A percentile compares a stretch with the other conserved stretches of the same genome.
phyloP scores from a whole-genome alignment of 495 filamentous ascomycete species.

The Aspergillus wentii region DNA sequence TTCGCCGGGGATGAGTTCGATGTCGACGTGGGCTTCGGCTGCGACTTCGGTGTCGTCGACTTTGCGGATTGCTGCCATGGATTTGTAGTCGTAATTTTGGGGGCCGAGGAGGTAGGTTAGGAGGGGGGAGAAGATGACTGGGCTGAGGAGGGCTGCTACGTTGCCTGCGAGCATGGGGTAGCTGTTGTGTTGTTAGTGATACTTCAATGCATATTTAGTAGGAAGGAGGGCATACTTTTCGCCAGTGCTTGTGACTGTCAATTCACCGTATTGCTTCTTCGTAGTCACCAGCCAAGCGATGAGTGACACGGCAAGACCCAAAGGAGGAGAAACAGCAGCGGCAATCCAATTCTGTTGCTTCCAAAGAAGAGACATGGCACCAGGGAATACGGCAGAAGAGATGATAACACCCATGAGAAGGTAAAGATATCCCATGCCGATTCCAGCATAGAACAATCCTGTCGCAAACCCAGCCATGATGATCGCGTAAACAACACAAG shows the following conservation, averaged over 20 bases:
- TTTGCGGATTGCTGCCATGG: conserved; percentile 77
- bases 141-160: conserved; percentile 73
- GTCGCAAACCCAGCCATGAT: conserved; percentile 83
- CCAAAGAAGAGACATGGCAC: conserved; percentile 78
- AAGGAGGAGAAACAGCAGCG: conserved; percentile 66
- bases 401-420: conserved; percentile 92
- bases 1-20: conserved; percentile 63
- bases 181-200: conserved; percentile 16
- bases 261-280: conserved; percentile 65
- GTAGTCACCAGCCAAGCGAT: conserved; percentile 91
- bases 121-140: conserved; percentile 71
- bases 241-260: conserved; percentile 73
- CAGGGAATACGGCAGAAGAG: conserved; percentile 78
- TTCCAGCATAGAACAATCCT: conserved; percentile 66
- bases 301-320: conserved; percentile 72
- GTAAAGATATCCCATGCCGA: conserved; percentile 74
- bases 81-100: conserved; percentile 86
- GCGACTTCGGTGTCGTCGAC: conserved; percentile 80
- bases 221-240: conserved; percentile 49
- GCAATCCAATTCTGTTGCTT: conserved; percentile 76
- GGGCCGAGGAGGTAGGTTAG: conserved; percentile 69
- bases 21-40: conserved; percentile 61
- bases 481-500: conserved; percentile 71
- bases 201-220: conserved; percentile 1
- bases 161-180: conserved; percentile 91